Conservation (phyloP, 495 filamentous ascomycete species). For the Pseudoneurospora amorphoporcata region DNA sequence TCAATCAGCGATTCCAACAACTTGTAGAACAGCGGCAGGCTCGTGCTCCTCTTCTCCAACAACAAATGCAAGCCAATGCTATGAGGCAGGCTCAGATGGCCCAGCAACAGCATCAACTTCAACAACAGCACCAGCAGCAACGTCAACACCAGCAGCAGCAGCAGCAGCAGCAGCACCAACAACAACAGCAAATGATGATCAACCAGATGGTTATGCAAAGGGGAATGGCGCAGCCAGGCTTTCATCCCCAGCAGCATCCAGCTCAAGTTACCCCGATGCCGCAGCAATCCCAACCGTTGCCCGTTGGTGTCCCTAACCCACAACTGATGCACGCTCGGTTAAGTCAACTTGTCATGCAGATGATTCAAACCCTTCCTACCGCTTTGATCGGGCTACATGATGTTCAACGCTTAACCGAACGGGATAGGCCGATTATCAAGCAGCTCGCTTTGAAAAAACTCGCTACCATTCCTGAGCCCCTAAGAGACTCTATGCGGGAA, state of each 20-base stretch:
- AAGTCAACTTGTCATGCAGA: not conserved
- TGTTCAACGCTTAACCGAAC: slow-evolving; percentile 7
- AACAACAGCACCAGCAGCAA: slow-evolving; percentile 17
- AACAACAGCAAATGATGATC: slow-evolving; percentile 33
- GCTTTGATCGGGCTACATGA: not conserved
- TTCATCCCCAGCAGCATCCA: slow-evolving; percentile 39
- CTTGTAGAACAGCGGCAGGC: slow-evolving; percentile 31
- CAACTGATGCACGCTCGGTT: slow-evolving; percentile 17
- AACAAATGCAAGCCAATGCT: slow-evolving; percentile 30
- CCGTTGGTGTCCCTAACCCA: slow-evolving; percentile 25
- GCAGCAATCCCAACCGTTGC: slow-evolving; percentile 24
- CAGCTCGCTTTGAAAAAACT: slow-evolving; percentile 20
- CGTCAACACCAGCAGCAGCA: slow-evolving; percentile 16
- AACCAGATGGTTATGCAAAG: slow-evolving; percentile 30
- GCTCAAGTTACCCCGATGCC: slow-evolving; percentile 38
- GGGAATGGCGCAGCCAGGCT: slow-evolving; percentile 29
- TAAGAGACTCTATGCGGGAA: slow-evolving; percentile 22
- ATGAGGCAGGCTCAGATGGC: slow-evolving; percentile 30
- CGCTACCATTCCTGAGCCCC: slow-evolving; percentile 17
- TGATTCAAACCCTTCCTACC: not conserved
- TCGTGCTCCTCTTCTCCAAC: slow-evolving; percentile 31
- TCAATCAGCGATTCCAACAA: slow-evolving; percentile 20
- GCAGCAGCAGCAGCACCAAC: slow-evolving; percentile 17
- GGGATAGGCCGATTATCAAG: slow-evolving; percentile 19
- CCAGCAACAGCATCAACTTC: slow-evolving; percentile 20